Evolutionary conservation across 2,329 filamentous ascomycete species (phyloP).

Genomic region (Cytospora piceae): DNA sequence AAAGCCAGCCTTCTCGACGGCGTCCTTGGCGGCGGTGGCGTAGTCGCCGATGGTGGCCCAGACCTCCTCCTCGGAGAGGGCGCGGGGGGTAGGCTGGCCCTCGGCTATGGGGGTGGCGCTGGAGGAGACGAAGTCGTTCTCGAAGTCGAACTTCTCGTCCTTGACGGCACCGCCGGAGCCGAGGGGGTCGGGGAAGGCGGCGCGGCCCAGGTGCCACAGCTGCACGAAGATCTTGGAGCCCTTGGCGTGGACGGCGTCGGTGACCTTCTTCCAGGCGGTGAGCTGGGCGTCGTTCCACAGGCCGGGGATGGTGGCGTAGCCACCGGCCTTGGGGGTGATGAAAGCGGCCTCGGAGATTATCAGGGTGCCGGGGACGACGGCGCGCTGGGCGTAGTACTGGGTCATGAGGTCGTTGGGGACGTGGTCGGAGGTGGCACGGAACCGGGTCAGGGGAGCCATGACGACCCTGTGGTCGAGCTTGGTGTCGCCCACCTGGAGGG

Average conservation of each 20-base stretch:
- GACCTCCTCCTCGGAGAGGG: slow-evolving; percentile 70
- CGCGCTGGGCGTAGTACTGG: slow-evolving; percentile 40
- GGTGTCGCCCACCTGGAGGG: slow-evolving; percentile 46
- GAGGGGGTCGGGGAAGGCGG: slow-evolving; percentile 42
- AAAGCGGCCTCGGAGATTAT: slow-evolving; percentile 62
- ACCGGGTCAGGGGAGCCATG: slow-evolving; percentile 62
- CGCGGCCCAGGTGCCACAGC: slow-evolving; percentile 66
- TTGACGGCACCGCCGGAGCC: slow-evolving; percentile 48
- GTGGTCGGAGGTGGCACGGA: slow-evolving; percentile 49
- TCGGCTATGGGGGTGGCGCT: slow-evolving; percentile 50
- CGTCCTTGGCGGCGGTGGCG: slow-evolving; percentile 56
- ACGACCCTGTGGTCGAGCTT: slow-evolving; percentile 50
- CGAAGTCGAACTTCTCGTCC: slow-evolving; percentile 26
- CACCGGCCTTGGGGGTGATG: slow-evolving; percentile 52
- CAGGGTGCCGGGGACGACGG: slow-evolving; percentile 46
- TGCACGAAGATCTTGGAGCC: slow-evolving; percentile 65
- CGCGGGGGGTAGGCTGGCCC: slow-evolving; percentile 58
- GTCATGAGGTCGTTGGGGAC: slow-evolving; percentile 31
- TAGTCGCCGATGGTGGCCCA: slow-evolving; percentile 64
- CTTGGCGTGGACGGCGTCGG: slow-evolving; percentile 65
- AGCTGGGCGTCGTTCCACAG: slow-evolving; percentile 62
- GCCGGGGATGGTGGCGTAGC: slow-evolving; percentile 56
- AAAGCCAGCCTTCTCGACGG: slow-evolving; percentile 63
- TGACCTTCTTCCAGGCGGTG: slow-evolving; percentile 62
- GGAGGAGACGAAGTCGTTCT: slow-evolving; percentile 47